Percentiles rank a stretch among this genome's conserved stretches.
These are phyloP conservation scores for Sarocladium oryzae DNA, from an alignment of 2,329 filamentous ascomycete genomes.

Conservation along the genomic window DNA sequence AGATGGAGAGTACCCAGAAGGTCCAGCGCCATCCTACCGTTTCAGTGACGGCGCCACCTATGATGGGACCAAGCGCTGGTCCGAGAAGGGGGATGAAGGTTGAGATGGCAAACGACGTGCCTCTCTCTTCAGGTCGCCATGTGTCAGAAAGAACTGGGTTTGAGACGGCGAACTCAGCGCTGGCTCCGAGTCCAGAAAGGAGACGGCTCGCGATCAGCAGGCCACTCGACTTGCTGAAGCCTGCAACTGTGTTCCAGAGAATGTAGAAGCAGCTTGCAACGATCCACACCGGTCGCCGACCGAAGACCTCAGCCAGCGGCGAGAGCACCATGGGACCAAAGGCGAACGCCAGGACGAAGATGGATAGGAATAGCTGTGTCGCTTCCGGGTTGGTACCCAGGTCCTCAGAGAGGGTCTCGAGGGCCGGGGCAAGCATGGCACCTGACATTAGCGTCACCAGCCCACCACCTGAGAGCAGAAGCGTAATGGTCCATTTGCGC, in stretches of 20 bases:
- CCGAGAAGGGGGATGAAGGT: constrained; percentile 37
- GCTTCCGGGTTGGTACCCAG: constrained; percentile 18
- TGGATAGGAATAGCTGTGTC: constrained; percentile 26
- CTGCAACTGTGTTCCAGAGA: constrained; percentile 29
- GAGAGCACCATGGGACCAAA: constrained; percentile 28
- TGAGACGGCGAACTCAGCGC: constrained; percentile 23
- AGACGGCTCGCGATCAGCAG: constrained; percentile 25
- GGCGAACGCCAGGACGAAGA: constrained; percentile 28
- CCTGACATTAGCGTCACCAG: constrained; percentile 30
- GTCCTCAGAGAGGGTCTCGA: constrained; percentile 25
- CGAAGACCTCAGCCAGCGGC: constrained; percentile 26
- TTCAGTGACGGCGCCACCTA: constrained; percentile 59
- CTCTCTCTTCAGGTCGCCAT: constrained; percentile 27
- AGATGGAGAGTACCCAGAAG: constrained; percentile 59
- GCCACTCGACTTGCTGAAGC: constrained; percentile 21
- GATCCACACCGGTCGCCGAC: constrained; percentile 28
- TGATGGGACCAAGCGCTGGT: constrained; percentile 60
- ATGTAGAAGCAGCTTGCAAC: constrained; percentile 26
- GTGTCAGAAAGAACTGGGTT: constrained; percentile 30
- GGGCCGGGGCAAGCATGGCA: constrained; percentile 29
- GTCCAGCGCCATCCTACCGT: constrained; percentile 62
- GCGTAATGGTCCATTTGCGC: constrained; percentile 17
- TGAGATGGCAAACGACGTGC: constrained; percentile 28
- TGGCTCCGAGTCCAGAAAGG: constrained; percentile 20
- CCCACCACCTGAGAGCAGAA: constrained; percentile 26